Conservation (phyloP, 805 yeast genomes). For the Blastobotrys chiropterorum region DNA sequence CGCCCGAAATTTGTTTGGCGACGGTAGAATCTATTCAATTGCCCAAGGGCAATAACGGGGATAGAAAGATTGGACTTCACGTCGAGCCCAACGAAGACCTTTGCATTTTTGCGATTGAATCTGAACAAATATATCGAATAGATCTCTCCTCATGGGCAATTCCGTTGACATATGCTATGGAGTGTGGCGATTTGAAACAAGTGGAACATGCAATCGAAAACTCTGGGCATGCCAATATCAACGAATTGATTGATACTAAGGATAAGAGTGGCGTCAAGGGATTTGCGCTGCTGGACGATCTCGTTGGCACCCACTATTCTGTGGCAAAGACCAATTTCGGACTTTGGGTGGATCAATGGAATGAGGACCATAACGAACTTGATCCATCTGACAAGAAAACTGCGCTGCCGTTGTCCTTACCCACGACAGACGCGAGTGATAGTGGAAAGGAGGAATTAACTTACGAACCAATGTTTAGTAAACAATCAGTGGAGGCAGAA, state of each 20-base stretch:
- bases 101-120: not conserved
- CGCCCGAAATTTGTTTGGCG: slow-evolving; percentile 7
- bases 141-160: slow-evolving; percentile 12
- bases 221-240: slow-evolving; percentile 21
- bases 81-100: not conserved
- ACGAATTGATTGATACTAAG: slow-evolving; percentile 16
- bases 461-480: slow-evolving; percentile 6
- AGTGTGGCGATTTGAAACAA: slow-evolving; percentile 3
- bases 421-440: not conserved
- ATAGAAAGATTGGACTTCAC: not conserved
- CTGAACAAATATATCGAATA: not conserved
- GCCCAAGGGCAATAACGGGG: not conserved
- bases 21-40: slow-evolving; percentile 6
- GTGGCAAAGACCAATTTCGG: slow-evolving; percentile 3
- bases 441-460: not conserved
- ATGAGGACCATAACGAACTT: not conserved
- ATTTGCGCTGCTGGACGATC: not conserved
- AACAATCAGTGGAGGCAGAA: slow-evolving; percentile 5
- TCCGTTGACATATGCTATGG: slow-evolving; percentile 10
- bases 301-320: slow-evolving; percentile 2
- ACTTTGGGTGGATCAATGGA: slow-evolving; percentile 10
- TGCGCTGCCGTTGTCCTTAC: not conserved
- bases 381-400: not conserved
- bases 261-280: slow-evolving; percentile 16
- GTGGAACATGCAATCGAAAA: not conserved